Percentiles rank a stretch among this genome's conserved stretches.
These are phyloP conservation scores for Quillaja saponaria DNA, from an alignment of 306 rosid species.

Conservation along the genomic window DNA sequence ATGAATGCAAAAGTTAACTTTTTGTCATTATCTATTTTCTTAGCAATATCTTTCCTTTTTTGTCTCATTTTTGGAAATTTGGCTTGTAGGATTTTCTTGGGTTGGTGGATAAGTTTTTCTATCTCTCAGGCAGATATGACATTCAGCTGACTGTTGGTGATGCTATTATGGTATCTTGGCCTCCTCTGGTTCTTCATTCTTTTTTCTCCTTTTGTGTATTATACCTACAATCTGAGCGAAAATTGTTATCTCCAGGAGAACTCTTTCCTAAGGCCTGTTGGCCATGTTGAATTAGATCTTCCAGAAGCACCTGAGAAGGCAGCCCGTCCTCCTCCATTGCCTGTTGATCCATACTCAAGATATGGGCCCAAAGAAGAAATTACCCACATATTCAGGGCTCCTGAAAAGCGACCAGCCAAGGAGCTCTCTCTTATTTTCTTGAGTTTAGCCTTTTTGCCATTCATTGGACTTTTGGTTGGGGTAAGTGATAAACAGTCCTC, in stretches of 20 bases:
- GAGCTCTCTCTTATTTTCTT: conserved; percentile 82
- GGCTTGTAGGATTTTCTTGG: conserved; percentile 81
- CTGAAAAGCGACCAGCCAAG: conserved; percentile 87
- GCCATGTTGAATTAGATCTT: conserved; percentile 84
- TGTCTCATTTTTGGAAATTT: conserved; percentile 36
- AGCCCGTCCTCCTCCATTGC: conserved; percentile 68
- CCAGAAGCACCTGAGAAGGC: conserved; percentile 97
- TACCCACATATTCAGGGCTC: conserved; percentile 78
- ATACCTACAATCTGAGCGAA: conserved; percentile 26
- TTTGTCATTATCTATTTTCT: neutral
- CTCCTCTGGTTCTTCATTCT: conserved; percentile 6
- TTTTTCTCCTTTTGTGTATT: neutral
- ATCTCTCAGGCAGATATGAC: conserved; percentile 87
- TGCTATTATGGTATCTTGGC: conserved; percentile 76
- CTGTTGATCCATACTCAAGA: conserved; percentile 71
- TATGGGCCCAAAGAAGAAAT: conserved; percentile 90
- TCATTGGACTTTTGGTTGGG: conserved; percentile 82
- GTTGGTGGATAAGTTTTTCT: conserved; percentile 87
- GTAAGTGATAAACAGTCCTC: conserved; percentile 53
- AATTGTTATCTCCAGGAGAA: conserved; percentile 67
- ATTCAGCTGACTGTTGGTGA: conserved; percentile 90
- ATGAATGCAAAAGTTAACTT: neutral
- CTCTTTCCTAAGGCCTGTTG: conserved; percentile 72
- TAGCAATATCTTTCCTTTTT: conserved; percentile 21
- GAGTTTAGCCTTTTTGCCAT: conserved; percentile 72